These are phyloP conservation scores for Naematelia aurantialba DNA, from an alignment of 768 basidiomycete genomes.

Conservation along the genomic window DNA sequence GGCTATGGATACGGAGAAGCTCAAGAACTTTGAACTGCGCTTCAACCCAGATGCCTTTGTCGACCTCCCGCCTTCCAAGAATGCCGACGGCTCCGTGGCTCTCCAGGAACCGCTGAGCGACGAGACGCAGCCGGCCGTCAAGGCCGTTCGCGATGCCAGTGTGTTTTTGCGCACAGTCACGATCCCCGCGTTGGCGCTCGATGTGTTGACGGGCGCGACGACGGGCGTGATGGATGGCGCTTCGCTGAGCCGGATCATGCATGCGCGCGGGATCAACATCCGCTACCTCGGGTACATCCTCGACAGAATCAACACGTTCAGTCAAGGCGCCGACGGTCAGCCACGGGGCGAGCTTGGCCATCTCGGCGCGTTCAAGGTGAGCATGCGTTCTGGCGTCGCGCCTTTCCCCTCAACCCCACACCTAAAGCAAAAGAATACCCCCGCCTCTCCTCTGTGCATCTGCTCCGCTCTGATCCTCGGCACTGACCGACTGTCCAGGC, in stretches of 20 bases:
- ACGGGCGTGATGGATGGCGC: conserved; percentile 51
- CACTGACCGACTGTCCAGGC: no score
- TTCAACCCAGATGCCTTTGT: conserved; percentile 56
- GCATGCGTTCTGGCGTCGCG: no score
- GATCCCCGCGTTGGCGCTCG: conserved; percentile 49
- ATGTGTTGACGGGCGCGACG: conserved; percentile 45
- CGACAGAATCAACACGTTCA: conserved; percentile 43
- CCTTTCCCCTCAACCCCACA: no score
- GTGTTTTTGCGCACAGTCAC: conserved; percentile 50
- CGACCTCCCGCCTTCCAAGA: conserved; percentile 39
- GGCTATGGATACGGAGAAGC: conserved; percentile 13
- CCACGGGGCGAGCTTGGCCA: conserved; percentile 28
- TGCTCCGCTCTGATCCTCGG: no score
- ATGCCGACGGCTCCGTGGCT: conserved; percentile 9
- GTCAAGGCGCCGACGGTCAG: conserved; percentile 29
- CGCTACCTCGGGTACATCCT: conserved; percentile 53
- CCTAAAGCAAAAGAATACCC: no score
- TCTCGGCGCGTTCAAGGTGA: conserved; percentile 43
- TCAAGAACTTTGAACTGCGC: conserved; percentile 50
- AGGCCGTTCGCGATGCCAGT: conserved; percentile 53
- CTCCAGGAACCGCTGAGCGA: conserved; percentile 39
- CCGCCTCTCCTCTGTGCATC: no score
- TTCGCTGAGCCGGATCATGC: conserved; percentile 49
- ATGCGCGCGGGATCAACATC: conserved; percentile 54
- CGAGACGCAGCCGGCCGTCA: conserved; percentile 50